Evolutionary conservation across 805 yeast genomes (phyloP), one percentile per base, ranked within the genome.

Genomic region (Ascoidea tarda): DNA sequence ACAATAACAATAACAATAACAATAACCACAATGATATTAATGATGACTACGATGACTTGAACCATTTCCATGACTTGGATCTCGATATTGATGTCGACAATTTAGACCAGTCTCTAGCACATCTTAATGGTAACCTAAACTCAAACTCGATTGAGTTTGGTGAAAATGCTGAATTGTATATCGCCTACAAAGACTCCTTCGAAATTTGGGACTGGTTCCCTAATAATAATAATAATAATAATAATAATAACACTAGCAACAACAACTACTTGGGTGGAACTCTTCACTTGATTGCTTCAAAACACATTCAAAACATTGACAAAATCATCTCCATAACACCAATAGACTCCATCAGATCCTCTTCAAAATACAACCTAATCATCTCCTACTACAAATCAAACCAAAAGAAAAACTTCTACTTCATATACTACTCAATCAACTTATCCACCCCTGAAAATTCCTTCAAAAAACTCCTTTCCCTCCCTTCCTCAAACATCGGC

Each of bases 201-300:
- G 69, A 70, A 50, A 62, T 71, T 6, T 72, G 73, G 73, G 74
- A 70, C 52, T 69, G 75, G 75, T 32, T 54, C 1, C 69, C 68
- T 2, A 57, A 62, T 6, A 54, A 57, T 2, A 1, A 46, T 10
- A 32, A 52, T 33, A 44, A 52, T 16, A 16, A 45, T 4, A 14
- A 49, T 5, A 5, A 48, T n/a, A 45, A 16, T 1, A 14, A 28
- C 6, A 32, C 49, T 38, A 52, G 47, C 8, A 32, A 16, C 2
- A 42, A 42, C 5, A 51, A 54, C 21, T 42, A 49, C 31, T 32
- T 47, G 16, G 54, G 52, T n/a, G 62, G 62, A 4, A 58, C 60
- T 6, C 49, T 69, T 33, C 60, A 59, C 52, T 57, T 69, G 21
- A 66, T 66, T 45, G 66, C 63, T 6, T 57, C 64, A 1, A 42